Evolutionary conservation across 495 filamentous ascomycete genomes (phyloP), one percentile per base, ranked within the genome.

Genomic region (Apiosordaria backusii): DNA sequence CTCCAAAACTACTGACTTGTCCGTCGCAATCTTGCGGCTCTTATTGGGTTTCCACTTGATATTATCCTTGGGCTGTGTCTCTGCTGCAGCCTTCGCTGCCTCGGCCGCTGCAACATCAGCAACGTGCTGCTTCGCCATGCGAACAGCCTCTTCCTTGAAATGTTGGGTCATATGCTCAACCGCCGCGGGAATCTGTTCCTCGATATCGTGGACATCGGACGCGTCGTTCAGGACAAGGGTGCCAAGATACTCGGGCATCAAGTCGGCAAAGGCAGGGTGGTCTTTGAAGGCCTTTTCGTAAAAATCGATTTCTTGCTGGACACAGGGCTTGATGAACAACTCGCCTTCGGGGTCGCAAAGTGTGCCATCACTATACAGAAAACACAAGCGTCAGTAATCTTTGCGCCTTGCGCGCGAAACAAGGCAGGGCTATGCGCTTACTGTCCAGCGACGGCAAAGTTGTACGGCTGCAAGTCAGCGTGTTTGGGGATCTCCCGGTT

Each of bases 281-380:
- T 80, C 72, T 9, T 66, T 64, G 60, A 77, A 71, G 50, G 88
- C 87, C 25, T 88, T 86, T 77, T 97, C 88, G 85, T 99, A 99
- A 79, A 99, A 99, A 25, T 87, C 86, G 65, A 97, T 87, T 79
- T 99, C 95, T 65, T 87, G 84, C 53, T 85, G 76, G 6, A 92
- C 96, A 78, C 95, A 97, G 27, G 95, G 95, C 78, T 99, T 99
- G 76, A 97, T 91, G 73, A 99, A 89, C 19, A 97, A 81, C 64
- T 90, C 85, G 72, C 95, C 95, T 60, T 91, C 89, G 62, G 83
- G 79, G 72, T 97, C 92, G 74, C 89, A 93, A 67, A 96, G 87
- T 55, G 97, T 93, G 68, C 95, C 95, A 57, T 95, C 93, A 78
- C 93, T 98, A 76, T 60, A 62, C 66, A 60, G 7, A 4, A 25